Evolutionary conservation across 2,329 filamentous ascomycete genomes (phyloP), one percentile per base, ranked within the genome.

Genomic region (Elsinoe australis): DNA sequence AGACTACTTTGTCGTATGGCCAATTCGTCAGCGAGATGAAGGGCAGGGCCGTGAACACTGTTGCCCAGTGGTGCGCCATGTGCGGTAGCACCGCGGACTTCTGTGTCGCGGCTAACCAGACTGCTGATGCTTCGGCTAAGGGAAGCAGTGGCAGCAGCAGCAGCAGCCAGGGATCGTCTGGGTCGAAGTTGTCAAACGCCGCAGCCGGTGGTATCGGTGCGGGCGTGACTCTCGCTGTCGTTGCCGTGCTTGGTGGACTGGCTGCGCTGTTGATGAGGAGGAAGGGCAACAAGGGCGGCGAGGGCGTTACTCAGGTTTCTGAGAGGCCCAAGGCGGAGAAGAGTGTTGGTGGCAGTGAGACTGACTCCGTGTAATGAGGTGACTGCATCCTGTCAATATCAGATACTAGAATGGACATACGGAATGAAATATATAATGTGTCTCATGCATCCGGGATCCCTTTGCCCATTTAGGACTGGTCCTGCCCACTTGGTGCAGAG

Each of bases 121-220:
- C 45, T 14, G n/a, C n/a, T n/a, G n/a, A n/a, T n/a, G n/a, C n/a
- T n/a, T n/a, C n/a, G n/a, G n/a, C n/a, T n/a, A n/a, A 19, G n/a
- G 7, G 9, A 3, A 12, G 32, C 45, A 4, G 39, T 26, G 9
- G 15, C 6, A 5, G 26, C 28, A 15, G 19, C 17, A 12, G 32
- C 45, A 12, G 14, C 33, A 9, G 18, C 24, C 7, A 7, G 26
- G 26, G 26, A 28, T 59, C 56, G 31, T 60, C 61, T 14, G 52
- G 55, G 26, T 53, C 55, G 9, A 59, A 52, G 7, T 71, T 94
- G 21, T 83, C 82, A 44, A 78, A 73, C 29, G 74, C 78, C 4
- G 79, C 89, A n/a, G 87, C 85, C 0, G 87, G 87, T 45, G 86
- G 90, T 4, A 88, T 94, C 59, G 81, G 81, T 28, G 81, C 81